Evolutionary conservation across 805 yeast genomes (phyloP).

Genomic region (Lipomyces orientalis): DNA sequence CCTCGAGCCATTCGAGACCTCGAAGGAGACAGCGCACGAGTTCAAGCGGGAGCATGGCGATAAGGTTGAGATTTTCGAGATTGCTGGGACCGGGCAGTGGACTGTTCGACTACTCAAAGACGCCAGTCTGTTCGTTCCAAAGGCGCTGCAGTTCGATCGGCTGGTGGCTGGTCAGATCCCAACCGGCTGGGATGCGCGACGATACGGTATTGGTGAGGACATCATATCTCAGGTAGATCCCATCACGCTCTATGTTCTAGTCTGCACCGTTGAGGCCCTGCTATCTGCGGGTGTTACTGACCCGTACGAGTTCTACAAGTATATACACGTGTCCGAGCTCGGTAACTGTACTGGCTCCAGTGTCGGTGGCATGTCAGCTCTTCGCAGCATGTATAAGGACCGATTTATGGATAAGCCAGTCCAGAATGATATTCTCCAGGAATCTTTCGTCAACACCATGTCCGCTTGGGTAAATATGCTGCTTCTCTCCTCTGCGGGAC

Average conservation of each 20-base stretch:
- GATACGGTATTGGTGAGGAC: conserved; percentile 93
- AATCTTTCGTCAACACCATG: conserved; percentile 98
- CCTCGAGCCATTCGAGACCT: conserved; percentile 90
- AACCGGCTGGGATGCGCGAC: conserved; percentile 94
- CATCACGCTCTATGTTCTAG: conserved; percentile 86
- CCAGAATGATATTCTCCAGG: conserved; percentile 95
- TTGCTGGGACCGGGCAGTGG: too few species aligned
- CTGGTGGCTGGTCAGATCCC: conserved; percentile 89
- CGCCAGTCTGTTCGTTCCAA: conserved; percentile 91
- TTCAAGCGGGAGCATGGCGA: conserved; percentile 93
- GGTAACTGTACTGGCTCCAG: conserved; percentile 99
- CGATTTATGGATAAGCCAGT: conserved; percentile 90
- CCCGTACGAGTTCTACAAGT: conserved; percentile 96
- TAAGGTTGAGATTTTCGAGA: conserved; percentile 84
- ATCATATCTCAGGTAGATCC: conserved; percentile 93
- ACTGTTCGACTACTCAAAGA: too few species aligned
- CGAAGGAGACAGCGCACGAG: conserved; percentile 92
- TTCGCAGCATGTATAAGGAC: conserved; percentile 93
- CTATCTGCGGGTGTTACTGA: conserved; percentile 93
- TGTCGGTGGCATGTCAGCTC: conserved; percentile 99
- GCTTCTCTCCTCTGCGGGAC: conserved; percentile 94
- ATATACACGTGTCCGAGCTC: conserved; percentile 95
- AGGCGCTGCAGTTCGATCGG: conserved; percentile 65
- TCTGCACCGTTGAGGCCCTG: conserved; percentile 92
- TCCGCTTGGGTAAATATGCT: conserved; percentile 99